Evolutionary conservation across 2,329 filamentous ascomycete species (phyloP).

Genomic region (Cladosporium cucumerinum): DNA sequence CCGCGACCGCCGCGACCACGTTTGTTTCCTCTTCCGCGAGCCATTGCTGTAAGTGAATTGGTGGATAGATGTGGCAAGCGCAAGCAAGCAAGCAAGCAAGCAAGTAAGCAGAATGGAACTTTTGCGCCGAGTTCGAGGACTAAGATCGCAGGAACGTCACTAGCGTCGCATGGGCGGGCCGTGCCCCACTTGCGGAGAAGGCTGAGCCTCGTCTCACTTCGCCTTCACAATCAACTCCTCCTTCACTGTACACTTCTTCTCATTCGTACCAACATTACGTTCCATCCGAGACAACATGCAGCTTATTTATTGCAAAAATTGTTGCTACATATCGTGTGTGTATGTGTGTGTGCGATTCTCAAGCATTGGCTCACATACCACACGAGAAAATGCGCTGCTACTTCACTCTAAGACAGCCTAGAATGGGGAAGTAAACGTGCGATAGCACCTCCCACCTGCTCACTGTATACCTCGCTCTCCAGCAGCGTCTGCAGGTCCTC

Average conservation of each 20-base stretch:
- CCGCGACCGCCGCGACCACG: constrained; percentile 15
- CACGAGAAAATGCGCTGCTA: neutral
- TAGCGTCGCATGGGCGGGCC: constrained; percentile 3
- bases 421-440: neutral
- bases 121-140: constrained; percentile 13
- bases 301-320: neutral
- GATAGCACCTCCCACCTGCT: neutral
- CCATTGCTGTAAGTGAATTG: constrained; percentile 7
- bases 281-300: neutral
- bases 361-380: neutral
- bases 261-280: neutral
- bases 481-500: neutral
- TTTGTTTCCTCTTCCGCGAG: constrained; percentile 17
- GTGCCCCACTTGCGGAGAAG: neutral
- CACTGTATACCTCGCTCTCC: neutral
- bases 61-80: neutral
- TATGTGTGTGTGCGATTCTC: neutral
- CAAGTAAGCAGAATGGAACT: constrained; percentile 5
- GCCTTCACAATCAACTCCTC: neutral
- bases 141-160: constrained; percentile 9
- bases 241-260: neutral
- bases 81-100: constrained; percentile 1
- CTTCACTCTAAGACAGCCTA: neutral
- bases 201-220: neutral
- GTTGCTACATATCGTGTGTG: no score